Evolutionary conservation across 495 filamentous ascomycete genomes (phyloP), one percentile per base, ranked within the genome.

Genomic region (Collariella sp.): DNA sequence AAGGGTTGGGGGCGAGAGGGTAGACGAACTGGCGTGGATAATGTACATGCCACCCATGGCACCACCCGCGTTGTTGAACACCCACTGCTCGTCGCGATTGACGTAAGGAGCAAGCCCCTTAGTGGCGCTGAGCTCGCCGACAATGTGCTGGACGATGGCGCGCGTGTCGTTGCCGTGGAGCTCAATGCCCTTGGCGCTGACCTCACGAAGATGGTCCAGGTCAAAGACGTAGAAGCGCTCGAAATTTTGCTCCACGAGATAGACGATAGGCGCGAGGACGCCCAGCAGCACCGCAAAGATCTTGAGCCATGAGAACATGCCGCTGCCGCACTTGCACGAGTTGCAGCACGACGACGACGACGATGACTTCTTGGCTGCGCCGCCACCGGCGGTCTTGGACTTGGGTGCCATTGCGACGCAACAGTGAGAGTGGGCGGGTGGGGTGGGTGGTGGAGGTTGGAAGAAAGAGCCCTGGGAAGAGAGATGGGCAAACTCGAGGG

Each of bases 41-140:
- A 93, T 84, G 62, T 88, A 88, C 88, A 93, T 91, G 58, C 81
- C 83, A 50, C 88, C 88, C 88, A 93, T 91, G 50, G 88, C 88
- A 54, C 85, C 86, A 58, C 85, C 85, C 55, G 86, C 86, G 55
- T 88, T 88, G 76, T 86, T 87, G 56, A 87, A 84, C 19, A 87
- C 71, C 83, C 84, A 86, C 63, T 85, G 76, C 58, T 84, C 76
- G 44, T 80, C 65, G 29, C 72, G 58, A 68, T 83, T 85, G 58
- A 85, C 60, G 67, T 81, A 76, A n/a, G n/a, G n/a, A n/a, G n/a
- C n/a, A n/a, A n/a, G 52, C 64, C 68, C 3, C 70, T 64, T 48
- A 70, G 67, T 42, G 34, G 76, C 55, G 54, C 62, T 66, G 45
- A 84, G 71, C 69, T 82, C 78, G 51, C 66, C 56, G 26, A 81